Evolutionary conservation across 1,139 yeast species (phyloP).

Genomic region (Kazachstania sp.): DNA sequence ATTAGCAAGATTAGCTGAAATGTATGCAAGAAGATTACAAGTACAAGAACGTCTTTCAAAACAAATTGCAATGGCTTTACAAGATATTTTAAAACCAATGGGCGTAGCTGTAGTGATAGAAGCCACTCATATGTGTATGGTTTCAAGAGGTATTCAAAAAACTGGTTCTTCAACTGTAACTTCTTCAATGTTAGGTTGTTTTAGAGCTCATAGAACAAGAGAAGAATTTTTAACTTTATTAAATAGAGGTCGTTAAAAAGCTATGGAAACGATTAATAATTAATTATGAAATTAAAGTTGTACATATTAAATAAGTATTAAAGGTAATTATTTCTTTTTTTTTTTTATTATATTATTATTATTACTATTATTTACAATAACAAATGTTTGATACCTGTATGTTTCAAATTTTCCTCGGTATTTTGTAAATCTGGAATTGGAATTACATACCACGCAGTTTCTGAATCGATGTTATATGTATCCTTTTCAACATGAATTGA

Average conservation of each 20-base stretch:
- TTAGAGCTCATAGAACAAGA: constrained; percentile 89
- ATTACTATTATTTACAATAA: not conserved
- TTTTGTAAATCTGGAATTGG: constrained; percentile 51
- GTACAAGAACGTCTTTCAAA: constrained; percentile 95
- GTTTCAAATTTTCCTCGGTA: constrained; percentile 38
- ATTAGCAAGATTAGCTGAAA: constrained; percentile 90
- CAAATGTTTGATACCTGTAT: constrained; percentile 22
- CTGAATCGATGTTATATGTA: constrained; percentile 41
- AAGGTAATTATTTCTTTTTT: not conserved
- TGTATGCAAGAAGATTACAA: constrained; percentile 91
- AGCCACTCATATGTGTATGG: constrained; percentile 99
- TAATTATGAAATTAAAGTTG: not conserved
- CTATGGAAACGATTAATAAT: not conserved
- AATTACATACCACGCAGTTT: constrained; percentile 58
- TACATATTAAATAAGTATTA: not conserved
- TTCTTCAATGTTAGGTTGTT: constrained; percentile 94
- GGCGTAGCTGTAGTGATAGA: constrained; percentile 98
- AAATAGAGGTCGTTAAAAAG: constrained; percentile 41
- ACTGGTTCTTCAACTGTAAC: constrained; percentile 91
- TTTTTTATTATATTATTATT: not conserved
- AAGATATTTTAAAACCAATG: constrained; percentile 82
- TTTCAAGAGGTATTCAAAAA: constrained; percentile 93
- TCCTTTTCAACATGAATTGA: constrained; percentile 68
- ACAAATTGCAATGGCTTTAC: constrained; percentile 92
- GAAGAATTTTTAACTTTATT: constrained; percentile 88